Evolutionary conservation across 228 moss, liverwort and hornwort species (phyloP).

Genomic region (Sphagnum fallax): DNA sequence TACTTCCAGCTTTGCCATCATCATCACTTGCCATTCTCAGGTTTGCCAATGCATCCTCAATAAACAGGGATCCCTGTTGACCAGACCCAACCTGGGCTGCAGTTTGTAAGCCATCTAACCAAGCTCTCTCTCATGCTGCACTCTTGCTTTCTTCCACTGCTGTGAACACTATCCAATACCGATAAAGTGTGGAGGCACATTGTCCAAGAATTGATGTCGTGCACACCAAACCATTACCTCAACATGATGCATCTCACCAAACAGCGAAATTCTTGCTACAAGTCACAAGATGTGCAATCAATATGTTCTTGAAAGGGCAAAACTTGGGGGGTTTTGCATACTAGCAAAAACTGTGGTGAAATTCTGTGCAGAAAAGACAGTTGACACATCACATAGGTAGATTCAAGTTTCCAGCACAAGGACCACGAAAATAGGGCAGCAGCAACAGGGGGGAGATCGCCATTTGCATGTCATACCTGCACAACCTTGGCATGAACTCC

Average conservation of each 20-base stretch:
- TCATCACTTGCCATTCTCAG: constrained; percentile 64
- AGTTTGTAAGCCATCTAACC: constrained; percentile 50
- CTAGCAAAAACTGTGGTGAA: too few relatives aligned
- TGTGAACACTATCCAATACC: constrained; percentile 53
- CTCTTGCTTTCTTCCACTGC: constrained; percentile 68
- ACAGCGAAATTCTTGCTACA: neutral
- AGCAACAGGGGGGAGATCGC: too few relatives aligned
- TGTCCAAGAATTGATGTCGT: constrained; percentile 73
- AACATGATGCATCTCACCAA: constrained; percentile 55
- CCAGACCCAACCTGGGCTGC: constrained; percentile 46
- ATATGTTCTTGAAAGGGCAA: neutral
- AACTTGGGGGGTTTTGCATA: neutral
- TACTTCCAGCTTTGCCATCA: constrained; percentile 29
- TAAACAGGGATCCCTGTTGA: constrained; percentile 69
- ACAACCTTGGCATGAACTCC: constrained; percentile 75
- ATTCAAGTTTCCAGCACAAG: too few relatives aligned
- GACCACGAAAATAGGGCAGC: too few relatives aligned
- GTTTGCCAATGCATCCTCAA: constrained; percentile 88
- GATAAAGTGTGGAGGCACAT: constrained; percentile 52
- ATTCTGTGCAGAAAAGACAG: too few relatives aligned
- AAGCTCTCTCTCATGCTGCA: constrained; percentile 73
- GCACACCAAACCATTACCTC: constrained; percentile 98
- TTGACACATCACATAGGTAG: too few relatives aligned
- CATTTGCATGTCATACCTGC: constrained; percentile 28
- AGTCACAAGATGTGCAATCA: neutral